Base-by-base conservation (phyloP, 2,329 filamentous ascomycete genomes). In the Aplosporella prunicola region DNA sequence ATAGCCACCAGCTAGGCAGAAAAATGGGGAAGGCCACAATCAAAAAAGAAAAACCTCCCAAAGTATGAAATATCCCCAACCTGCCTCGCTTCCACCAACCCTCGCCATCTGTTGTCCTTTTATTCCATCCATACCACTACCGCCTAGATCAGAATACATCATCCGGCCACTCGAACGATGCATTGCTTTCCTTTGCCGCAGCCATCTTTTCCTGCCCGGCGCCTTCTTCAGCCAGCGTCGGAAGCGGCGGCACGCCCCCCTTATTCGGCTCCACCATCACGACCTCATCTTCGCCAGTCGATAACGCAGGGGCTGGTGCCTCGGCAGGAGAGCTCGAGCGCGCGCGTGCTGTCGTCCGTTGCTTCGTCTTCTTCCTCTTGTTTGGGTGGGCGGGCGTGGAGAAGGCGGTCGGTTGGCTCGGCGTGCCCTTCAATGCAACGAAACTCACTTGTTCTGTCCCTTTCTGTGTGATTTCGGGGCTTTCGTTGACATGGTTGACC, bases 261-360 rank as follows among this genome's bases (percentile, higher is more conserved):
- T 55, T 51, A 38, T 56, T 52, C 0, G 56, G 55, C 9, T 49
- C 50, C 13, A 56, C 45, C 3, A 47, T 46, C 2, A 58, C 35
- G 8, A 48, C 45, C 5, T 48, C 47, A 7, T 51, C 40, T 31
- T 43, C 27, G 9, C 27, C 27, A 29, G 27, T 8, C 9, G n/a
- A n/a, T n/a, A n/a, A n/a, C n/a, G n/a, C n/a, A n/a, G n/a, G n/a
- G n/a, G n/a, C 25, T 14, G 10, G 10, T 17, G 15, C 13, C 13
- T 24, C 15, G 10, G 27, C 28, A 25, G 46, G 43, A n/a, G 52
- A 47, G 32, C 43, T 22, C 47, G 46, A 9, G 43, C 34, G 14
- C 20, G 33, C n/a, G 23, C 25, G n/a, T 25, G 23, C 3, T 25
- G 20, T 9, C 11, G 20, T n/a, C 11, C 20, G 20, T 18, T 20